These are phyloP conservation scores for Grammothele lineata DNA, from an alignment of 768 basidiomycete genomes.

Conservation along the genomic window DNA sequence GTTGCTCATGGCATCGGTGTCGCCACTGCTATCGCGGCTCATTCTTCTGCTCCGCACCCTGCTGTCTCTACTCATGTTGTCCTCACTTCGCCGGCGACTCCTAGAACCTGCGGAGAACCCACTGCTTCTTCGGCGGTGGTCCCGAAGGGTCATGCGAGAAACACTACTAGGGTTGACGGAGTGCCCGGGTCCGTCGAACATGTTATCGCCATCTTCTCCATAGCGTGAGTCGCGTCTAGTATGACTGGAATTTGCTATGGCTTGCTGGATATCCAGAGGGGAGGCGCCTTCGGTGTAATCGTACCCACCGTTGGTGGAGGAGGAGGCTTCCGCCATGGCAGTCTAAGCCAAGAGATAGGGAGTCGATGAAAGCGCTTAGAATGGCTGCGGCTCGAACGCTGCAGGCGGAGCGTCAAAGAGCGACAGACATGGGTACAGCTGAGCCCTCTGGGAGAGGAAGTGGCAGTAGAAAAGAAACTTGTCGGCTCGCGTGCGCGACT, in stretches of 20 bases:
- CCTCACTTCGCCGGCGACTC: slow-evolving; percentile 45
- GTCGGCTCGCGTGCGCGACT: no score
- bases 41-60: slow-evolving; percentile 10
- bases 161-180: slow-evolving; percentile 71
- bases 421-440: no score
- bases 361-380: no score
- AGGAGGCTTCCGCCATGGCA: not conserved
- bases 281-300: slow-evolving; percentile 92
- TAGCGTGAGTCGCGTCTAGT: slow-evolving; percentile 69
- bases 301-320: slow-evolving; percentile 14
- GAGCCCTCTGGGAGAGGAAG: no score
- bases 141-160: slow-evolving; percentile 71
- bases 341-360: no score
- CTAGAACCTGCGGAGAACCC: slow-evolving; percentile 47
- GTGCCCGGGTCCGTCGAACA: slow-evolving; percentile 73
- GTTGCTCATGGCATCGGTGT: not conserved
- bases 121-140: slow-evolving; percentile 49
- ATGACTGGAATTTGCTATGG: slow-evolving; percentile 44
- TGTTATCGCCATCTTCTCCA: slow-evolving; percentile 53
- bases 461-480: no score
- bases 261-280: slow-evolving; percentile 64
- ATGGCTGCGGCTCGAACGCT: no score
- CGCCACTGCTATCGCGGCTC: slow-evolving; percentile 16
- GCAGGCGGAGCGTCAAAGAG: no score
- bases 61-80: slow-evolving; percentile 12